Conservation (phyloP, 2,329 filamentous ascomycete genomes). For the Botrytis pseudocinerea region DNA sequence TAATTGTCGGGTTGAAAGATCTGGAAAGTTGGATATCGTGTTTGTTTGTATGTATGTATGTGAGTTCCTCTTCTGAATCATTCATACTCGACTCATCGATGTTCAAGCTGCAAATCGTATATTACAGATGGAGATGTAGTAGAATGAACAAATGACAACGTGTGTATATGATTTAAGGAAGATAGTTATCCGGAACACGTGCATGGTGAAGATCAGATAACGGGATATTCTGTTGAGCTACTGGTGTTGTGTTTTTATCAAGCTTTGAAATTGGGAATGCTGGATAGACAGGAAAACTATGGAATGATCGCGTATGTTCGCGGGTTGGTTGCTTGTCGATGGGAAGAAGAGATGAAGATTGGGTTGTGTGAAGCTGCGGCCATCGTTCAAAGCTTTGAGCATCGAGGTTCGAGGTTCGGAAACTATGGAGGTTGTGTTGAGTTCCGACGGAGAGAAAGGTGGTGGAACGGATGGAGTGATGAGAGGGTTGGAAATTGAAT, state of each 20-base stretch:
- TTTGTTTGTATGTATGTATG: neutral
- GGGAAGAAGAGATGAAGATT: neutral
- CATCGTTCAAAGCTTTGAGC: neutral
- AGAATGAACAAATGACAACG: neutral
- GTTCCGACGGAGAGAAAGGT: neutral
- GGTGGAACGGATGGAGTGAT: neutral
- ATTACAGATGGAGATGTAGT: neutral
- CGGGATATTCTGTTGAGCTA: neutral
- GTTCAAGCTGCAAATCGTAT: neutral
- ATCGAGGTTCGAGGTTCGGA: neutral
- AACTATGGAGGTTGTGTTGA: neutral
- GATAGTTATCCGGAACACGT: neutral
- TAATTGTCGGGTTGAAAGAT: neutral
- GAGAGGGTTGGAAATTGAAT: neutral
- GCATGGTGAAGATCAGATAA: neutral
- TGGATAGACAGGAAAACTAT: neutral
- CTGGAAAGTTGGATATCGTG: neutral
- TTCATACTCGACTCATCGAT: neutral
- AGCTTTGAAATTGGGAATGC: neutral
- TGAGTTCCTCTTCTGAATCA: neutral
- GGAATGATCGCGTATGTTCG: neutral
- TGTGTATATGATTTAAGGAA: neutral
- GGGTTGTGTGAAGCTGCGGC: neutral
- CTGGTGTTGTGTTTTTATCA: neutral
- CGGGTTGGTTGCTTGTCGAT: neutral